phyloP scores from a whole-genome alignment of 2,329 filamentous ascomycete species.

The Fusarium illudens region DNA sequence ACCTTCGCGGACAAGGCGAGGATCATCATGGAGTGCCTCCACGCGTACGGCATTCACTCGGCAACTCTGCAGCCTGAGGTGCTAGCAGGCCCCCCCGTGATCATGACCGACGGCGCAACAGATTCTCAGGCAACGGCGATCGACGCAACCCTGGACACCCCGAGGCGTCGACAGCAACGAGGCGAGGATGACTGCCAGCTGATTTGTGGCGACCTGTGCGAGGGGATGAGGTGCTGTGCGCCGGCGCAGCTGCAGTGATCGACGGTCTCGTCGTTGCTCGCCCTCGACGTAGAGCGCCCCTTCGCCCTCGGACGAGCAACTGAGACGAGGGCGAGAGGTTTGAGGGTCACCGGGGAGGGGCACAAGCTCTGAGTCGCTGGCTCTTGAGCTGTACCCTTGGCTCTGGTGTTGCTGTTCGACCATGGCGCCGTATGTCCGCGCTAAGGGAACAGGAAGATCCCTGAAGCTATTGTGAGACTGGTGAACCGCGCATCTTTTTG shows the following conservation, averaged over 20 bases:
- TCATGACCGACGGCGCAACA: slow-evolving; percentile 11
- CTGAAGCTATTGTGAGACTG: slow-evolving; percentile 9
- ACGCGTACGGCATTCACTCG: slow-evolving; percentile 77
- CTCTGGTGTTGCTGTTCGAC: slow-evolving; percentile 8
- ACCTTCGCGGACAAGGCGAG: slow-evolving; percentile 69
- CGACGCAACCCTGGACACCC: slow-evolving; percentile 10
- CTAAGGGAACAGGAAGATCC: slow-evolving; percentile 25
- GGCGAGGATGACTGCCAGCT: slow-evolving; percentile 56
- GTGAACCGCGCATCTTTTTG: slow-evolving; percentile 8
- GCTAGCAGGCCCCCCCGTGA: slow-evolving; percentile 16
- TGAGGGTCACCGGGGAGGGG: slow-evolving; percentile 26
- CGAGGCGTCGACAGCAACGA: slow-evolving; percentile 23
- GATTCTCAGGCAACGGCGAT: slow-evolving; percentile 16
- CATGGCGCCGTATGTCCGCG: slow-evolving; percentile 16
- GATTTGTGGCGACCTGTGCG: slow-evolving; percentile 60
- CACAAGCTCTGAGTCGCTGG: slow-evolving; percentile 4
- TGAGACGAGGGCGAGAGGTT: slow-evolving; percentile 13
- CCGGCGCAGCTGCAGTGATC: slow-evolving; percentile 31
- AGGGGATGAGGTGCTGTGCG: slow-evolving; percentile 60
- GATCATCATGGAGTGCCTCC: slow-evolving; percentile 73
- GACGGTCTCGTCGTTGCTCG: slow-evolving; percentile 14
- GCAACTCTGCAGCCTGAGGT: slow-evolving; percentile 74
- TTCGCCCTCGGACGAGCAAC: slow-evolving; percentile 1
- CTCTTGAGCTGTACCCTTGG: slow-evolving; percentile 13
- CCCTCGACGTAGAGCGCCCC: neutral